Base-by-base conservation (phyloP, 768 basidiomycete genomes). In the Mycena pura region DNA sequence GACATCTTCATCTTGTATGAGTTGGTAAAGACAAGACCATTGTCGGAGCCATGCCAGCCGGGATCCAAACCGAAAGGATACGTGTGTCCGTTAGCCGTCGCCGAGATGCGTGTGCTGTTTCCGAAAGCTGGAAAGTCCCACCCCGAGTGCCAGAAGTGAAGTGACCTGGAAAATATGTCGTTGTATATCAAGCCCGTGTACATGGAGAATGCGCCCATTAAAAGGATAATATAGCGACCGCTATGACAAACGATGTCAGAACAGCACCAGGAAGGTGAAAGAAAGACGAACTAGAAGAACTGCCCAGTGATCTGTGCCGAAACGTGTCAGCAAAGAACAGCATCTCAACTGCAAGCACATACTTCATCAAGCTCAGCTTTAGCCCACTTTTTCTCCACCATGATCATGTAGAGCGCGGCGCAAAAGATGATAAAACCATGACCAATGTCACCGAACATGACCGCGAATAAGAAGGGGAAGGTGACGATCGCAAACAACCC, bases 1-100 rank as follows among this genome's bases (percentile, higher is more conserved):
- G 94, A 92, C 94, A 99, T 95, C 81, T 99, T 99, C 97, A 99
- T 99, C 88, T 99, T 99, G 82, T 96, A 96, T 36, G 96, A 98
- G 77, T 99, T 99, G 51, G 91, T 91, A 77, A 99, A 99, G 40
- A 97, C 88, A 59, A 99, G 83, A 2, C 81, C 82, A 71, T 99
- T 99, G 65, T 93, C 92, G 6, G 96, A 84, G 19, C 89, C 93
- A 71, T 97, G 95, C 97, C 97, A 99, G 47, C 79, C 88, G 50
- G 95, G 95, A 73, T 99, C 97, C 63, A 99, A 73, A 66, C 97
- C 97, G 66, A 99, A 95, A 3, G 91, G 87, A 78, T 99, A 99
- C n/a, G 84, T 81, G 63, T 82, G 80, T 3, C 91, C 91, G 47
- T 83, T 92, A 25, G 84, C 68, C 3, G 80, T 68, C 14, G 83